Evolutionary conservation across 208 protist species (phyloP), one percentile per base, ranked within the genome.

Genomic region (Leishmania amazonensis): DNA sequence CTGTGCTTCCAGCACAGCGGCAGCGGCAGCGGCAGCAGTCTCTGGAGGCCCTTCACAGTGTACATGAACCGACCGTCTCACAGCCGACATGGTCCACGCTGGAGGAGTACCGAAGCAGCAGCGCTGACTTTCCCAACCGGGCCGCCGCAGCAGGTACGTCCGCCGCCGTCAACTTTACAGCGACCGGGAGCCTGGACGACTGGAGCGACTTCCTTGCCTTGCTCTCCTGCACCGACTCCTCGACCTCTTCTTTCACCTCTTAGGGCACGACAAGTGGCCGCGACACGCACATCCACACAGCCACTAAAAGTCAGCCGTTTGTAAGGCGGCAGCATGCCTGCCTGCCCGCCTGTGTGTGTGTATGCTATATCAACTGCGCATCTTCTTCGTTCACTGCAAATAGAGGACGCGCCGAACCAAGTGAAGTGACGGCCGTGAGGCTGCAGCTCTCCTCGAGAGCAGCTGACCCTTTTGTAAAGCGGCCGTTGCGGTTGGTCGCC

Each of bases 181-280:
- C 76, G 9, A 57, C 68, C 5, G 28, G 62, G 38, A 85, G 76
- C n/a, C 79, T 78, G 2, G 78, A 85, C 54, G 78, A 81, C 73
- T 82, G 31, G 45, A 70, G 49, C 28, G 71, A 82, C 78, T 85
- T 81, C 65, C 42, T 81, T 5, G 78, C 79, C 11, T 68, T 85
- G 72, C 77, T 85, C 72, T 85, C 82, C 62, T 81, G 71, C 72
- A 70, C 62, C 8, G 72, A 85, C 77, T 85, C 82, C 9, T 60
- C 82, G 11, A 49, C 31, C 6, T 79, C 77, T 2, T 85, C 82
- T 0, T 73, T 54, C 28, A 62, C 53, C 47, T 28, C 24, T 13
- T 76, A 76, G 51, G 49, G 9, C 28, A 21, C 67, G 54, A 31
- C 49, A 24, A 13, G 45, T 51, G 31, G 73, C 57, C n/a, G 28